Conservation (phyloP, 2,329 filamentous ascomycete genomes). For the Alternaria solani region DNA sequence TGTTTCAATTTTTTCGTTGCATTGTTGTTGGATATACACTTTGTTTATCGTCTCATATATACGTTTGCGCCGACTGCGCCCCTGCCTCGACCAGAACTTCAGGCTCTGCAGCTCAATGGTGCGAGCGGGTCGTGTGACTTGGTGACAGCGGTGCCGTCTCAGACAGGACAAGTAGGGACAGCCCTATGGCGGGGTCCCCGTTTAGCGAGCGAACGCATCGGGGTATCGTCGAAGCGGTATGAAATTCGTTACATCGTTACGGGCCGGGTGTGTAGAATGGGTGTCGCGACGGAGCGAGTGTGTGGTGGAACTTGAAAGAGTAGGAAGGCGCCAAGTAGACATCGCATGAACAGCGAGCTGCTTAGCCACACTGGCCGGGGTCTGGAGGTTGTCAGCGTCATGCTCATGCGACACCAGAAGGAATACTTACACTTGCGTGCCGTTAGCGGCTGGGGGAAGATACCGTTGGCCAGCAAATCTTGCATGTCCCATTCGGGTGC, state of each 20-base stretch:
- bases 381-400: slow-evolving; percentile 31
- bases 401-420: slow-evolving; percentile 3
- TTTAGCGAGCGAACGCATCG: slow-evolving; percentile 32
- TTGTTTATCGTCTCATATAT: slow-evolving; percentile 12
- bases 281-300: slow-evolving; percentile 25
- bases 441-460: slow-evolving; percentile 59
- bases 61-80: slow-evolving; percentile 2
- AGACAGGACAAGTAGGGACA: slow-evolving; percentile 1
- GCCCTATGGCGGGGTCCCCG: slow-evolving; percentile 9
- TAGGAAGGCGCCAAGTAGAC: slow-evolving; percentile 3
- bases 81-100: neutral
- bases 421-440: slow-evolving; percentile 49
- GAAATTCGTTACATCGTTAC: slow-evolving; percentile 33
- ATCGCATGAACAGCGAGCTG: slow-evolving; percentile 6
- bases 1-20: slow-evolving; percentile 9
- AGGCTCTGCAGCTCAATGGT: neutral
- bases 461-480: slow-evolving; percentile 51
- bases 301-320: slow-evolving; percentile 21
- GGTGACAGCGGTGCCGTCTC: neutral
- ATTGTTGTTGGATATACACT: slow-evolving; percentile 2
- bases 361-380: slow-evolving; percentile 47
- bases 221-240: slow-evolving; percentile 38
- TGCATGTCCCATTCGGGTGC: slow-evolving; percentile 61
- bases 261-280: slow-evolving; percentile 5
- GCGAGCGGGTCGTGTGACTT: neutral